Evolutionary conservation across 1,284 basidiomycete species (phyloP).

Genomic region (Ceratobasidium theobromae): DNA sequence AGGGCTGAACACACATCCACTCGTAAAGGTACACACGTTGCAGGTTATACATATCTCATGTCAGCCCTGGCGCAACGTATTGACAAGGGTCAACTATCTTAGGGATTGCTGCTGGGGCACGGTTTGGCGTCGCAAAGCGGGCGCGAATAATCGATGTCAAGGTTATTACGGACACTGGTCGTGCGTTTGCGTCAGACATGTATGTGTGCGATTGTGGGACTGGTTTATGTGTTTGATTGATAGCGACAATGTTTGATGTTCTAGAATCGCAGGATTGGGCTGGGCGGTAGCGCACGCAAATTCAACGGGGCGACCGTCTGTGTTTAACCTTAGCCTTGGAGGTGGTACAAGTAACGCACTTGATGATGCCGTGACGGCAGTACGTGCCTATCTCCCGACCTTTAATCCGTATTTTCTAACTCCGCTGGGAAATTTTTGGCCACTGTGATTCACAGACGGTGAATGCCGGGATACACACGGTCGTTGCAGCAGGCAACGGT

Average conservation of each 20-base stretch:
- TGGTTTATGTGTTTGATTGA: not conserved
- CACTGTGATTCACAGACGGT: not conserved
- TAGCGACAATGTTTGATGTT: not conserved
- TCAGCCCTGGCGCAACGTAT: not conserved
- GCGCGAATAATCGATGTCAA: conserved; percentile 32
- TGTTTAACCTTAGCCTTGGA: conserved; percentile 28
- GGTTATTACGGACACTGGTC: conserved; percentile 28
- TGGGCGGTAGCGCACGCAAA: conserved; percentile 26
- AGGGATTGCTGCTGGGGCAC: conserved; percentile 19
- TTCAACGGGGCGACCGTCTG: conserved; percentile 4
- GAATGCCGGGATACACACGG: not conserved
- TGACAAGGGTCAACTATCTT: not conserved
- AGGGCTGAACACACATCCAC: not conserved
- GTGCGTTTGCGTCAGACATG: conserved; percentile 20
- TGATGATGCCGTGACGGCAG: conserved; percentile 19
- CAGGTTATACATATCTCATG: not conserved
- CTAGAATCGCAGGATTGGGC: conserved; percentile 8
- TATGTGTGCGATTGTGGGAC: not conserved
- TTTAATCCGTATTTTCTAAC: conserved; percentile 9
- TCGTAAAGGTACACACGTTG: not conserved
- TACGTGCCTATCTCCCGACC: conserved; percentile 3
- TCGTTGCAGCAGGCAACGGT: conserved; percentile 15
- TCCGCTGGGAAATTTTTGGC: not conserved
- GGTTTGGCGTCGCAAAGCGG: conserved; percentile 30
- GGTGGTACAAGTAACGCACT: conserved; percentile 23